These are phyloP conservation scores for Hypoxylon fuscum DNA, from an alignment of 495 filamentous ascomycete genomes.

Conservation along the genomic window DNA sequence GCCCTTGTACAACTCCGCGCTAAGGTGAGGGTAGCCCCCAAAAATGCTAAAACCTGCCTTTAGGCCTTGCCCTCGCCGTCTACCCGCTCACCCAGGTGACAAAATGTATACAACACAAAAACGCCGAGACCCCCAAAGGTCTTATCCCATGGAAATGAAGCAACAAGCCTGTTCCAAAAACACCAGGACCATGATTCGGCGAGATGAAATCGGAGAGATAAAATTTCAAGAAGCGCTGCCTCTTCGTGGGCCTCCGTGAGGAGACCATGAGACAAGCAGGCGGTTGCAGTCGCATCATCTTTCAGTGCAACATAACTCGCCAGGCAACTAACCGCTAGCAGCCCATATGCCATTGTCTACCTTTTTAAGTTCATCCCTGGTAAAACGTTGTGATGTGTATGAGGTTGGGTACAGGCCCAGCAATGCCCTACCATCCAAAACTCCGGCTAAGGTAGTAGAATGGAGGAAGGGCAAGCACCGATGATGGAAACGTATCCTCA, in stretches of 20 bases:
- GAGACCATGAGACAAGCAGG: constrained; percentile 8
- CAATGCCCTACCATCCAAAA: background rate
- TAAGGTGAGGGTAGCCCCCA: background rate
- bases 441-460: background rate
- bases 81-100: constrained; percentile 21
- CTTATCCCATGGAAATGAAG: constrained; percentile 9
- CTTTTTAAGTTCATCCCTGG: background rate
- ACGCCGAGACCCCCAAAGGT: constrained; percentile 12
- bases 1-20: constrained; percentile 31
- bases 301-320: constrained; percentile 7
- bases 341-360: background rate
- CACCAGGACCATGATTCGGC: constrained; percentile 10
- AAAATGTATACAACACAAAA: constrained; percentile 13
- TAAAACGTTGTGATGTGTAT: constrained; percentile 19
- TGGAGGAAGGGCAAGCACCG: background rate
- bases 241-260: constrained; percentile 7
- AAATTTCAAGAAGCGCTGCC: constrained; percentile 19
- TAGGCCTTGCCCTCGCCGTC: constrained; percentile 5
- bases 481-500: constrained; percentile 32
- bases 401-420: constrained; percentile 1
- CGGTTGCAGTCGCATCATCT: constrained; percentile 5
- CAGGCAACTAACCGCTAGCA: background rate
- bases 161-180: constrained; percentile 22
- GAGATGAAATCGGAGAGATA: background rate
- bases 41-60: constrained; percentile 12